phyloP scores from a whole-genome alignment of 2,329 filamentous ascomycete species.

The Nemania sp. region DNA sequence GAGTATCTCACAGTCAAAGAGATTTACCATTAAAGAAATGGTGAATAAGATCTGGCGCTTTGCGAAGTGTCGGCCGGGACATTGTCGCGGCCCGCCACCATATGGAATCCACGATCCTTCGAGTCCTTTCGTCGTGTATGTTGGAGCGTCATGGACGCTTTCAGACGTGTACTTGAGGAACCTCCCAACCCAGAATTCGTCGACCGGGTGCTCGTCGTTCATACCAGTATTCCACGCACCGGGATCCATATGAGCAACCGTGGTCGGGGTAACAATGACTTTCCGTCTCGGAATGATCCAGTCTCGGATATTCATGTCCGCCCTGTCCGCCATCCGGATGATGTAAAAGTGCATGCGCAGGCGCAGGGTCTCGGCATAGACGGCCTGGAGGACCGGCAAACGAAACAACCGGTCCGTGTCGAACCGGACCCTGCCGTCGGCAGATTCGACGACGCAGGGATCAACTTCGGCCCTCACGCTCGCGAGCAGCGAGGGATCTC shows the following conservation, averaged over 20 bases:
- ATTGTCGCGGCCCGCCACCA: constrained; percentile 36
- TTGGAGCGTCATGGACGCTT: constrained; percentile 4
- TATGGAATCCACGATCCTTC: constrained; percentile 39
- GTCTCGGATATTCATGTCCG: constrained; percentile 30
- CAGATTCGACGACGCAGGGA: constrained; percentile 19
- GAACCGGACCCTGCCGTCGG: constrained; percentile 27
- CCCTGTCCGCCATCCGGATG: constrained; percentile 33
- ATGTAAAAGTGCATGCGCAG: constrained; percentile 39
- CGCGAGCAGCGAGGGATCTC: constrained; percentile 31
- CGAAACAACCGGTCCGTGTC: constrained; percentile 30
- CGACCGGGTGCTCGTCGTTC: constrained; percentile 31
- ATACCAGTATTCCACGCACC: constrained; percentile 29
- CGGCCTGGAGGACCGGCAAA: constrained; percentile 33
- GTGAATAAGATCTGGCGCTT: constrained; percentile 38
- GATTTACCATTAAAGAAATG: constrained; percentile 19
- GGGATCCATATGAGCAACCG: constrained; percentile 37
- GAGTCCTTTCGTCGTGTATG: constrained; percentile 35
- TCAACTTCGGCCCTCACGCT: constrained; percentile 15
- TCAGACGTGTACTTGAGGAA: constrained; percentile 29
- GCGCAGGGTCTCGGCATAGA: constrained; percentile 37
- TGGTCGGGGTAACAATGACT: constrained; percentile 33
- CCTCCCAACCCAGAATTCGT: constrained; percentile 35
- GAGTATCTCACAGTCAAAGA: constrained; percentile 36
- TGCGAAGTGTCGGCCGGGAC: constrained; percentile 38
- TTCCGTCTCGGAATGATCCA: constrained; percentile 29